A percentile compares a stretch with the other conserved stretches of the same genome.
phyloP scores from a whole-genome alignment of 2,329 filamentous ascomycete species.

The Emmonsia crescens region DNA sequence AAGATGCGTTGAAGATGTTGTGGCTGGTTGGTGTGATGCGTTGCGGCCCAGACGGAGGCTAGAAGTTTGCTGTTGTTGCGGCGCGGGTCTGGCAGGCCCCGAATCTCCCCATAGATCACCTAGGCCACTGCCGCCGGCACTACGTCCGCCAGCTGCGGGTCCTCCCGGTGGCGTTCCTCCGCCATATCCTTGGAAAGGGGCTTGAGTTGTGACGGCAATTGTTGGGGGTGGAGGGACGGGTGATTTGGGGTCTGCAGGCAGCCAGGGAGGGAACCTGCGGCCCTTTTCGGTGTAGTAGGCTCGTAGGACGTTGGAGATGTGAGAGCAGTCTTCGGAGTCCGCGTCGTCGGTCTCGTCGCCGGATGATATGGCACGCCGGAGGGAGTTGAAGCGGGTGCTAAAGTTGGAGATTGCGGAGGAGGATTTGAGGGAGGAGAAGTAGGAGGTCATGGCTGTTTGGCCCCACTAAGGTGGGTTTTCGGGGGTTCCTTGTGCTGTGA shows the following conservation, averaged over 20 bases:
- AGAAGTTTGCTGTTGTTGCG: slow-evolving; percentile 24
- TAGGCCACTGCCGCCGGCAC: slow-evolving; percentile 38
- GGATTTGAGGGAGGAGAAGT: slow-evolving; percentile 57
- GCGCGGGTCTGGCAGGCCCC: slow-evolving; percentile 20
- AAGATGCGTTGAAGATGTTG: slow-evolving; percentile 3
- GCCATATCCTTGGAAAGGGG: slow-evolving; percentile 38
- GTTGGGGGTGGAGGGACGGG: slow-evolving; percentile 42
- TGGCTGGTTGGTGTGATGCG: slow-evolving; percentile 1
- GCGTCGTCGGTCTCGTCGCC: slow-evolving; percentile 35
- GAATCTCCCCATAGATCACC: slow-evolving; percentile 50
- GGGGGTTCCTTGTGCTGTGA: not conserved
- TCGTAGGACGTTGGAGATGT: slow-evolving; percentile 86
- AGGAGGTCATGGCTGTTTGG: slow-evolving; percentile 54
- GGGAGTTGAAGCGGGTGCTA: slow-evolving; percentile 46
- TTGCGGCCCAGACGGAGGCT: slow-evolving; percentile 29
- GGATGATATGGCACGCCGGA: slow-evolving; percentile 39
- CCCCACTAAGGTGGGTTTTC: not conserved
- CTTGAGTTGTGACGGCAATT: slow-evolving; percentile 41
- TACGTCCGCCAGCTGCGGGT: slow-evolving; percentile 25
- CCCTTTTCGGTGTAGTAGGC: slow-evolving; percentile 88
- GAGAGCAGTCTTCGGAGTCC: slow-evolving; percentile 67
- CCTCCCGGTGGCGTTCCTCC: slow-evolving; percentile 11
- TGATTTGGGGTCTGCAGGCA: slow-evolving; percentile 78
- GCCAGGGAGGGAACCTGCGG: slow-evolving; percentile 70
- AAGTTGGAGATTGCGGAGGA: slow-evolving; percentile 41